These are phyloP conservation scores for Mycena vulgaris DNA, from an alignment of 768 basidiomycete species.

Conservation along the genomic window DNA sequence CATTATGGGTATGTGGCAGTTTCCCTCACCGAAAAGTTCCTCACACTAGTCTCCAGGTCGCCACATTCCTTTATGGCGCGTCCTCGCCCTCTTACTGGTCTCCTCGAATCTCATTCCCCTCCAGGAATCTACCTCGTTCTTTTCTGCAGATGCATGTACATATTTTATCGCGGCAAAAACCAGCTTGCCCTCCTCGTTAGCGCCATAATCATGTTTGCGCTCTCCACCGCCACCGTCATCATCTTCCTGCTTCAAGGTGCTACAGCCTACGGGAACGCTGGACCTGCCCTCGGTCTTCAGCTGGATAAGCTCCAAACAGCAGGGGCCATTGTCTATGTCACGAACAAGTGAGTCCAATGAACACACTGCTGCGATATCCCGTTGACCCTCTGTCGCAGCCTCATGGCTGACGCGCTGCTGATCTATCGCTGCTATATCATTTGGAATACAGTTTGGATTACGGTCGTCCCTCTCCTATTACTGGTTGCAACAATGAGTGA, in stretches of 20 bases:
- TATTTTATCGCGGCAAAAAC: slow-evolving; percentile 48
- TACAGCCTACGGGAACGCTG: slow-evolving; percentile 26
- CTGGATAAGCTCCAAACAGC: slow-evolving; percentile 42
- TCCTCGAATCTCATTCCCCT: not conserved
- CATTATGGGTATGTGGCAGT: slow-evolving; percentile 32
- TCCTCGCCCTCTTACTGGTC: not conserved
- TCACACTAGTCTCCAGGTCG: slow-evolving; percentile 19
- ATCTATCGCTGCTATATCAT: slow-evolving; percentile 58
- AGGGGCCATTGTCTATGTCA: slow-evolving; percentile 55
- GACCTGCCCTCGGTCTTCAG: not conserved
- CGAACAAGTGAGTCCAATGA: slow-evolving; percentile 53
- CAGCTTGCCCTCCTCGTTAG: slow-evolving; percentile 50
- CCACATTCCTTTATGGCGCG: slow-evolving; percentile 47
- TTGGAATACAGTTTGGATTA: slow-evolving; percentile 50
- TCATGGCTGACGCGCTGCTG: slow-evolving; percentile 52
- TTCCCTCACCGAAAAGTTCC: not conserved
- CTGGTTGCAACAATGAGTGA: slow-evolving; percentile 54
- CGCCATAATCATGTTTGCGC: slow-evolving; percentile 53
- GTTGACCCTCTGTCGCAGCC: slow-evolving; percentile 31
- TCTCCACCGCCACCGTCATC: slow-evolving; percentile 52
- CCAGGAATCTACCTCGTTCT: slow-evolving; percentile 55
- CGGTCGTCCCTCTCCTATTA: slow-evolving; percentile 45
- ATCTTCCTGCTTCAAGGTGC: slow-evolving; percentile 53
- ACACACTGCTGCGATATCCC: not conserved
- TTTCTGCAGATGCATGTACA: slow-evolving; percentile 52